A percentile compares a stretch with the other conserved stretches of the same genome.
Evolutionary conservation across 768 basidiomycete genomes (phyloP).

Genomic region (Rhodotorula paludigena): DNA sequence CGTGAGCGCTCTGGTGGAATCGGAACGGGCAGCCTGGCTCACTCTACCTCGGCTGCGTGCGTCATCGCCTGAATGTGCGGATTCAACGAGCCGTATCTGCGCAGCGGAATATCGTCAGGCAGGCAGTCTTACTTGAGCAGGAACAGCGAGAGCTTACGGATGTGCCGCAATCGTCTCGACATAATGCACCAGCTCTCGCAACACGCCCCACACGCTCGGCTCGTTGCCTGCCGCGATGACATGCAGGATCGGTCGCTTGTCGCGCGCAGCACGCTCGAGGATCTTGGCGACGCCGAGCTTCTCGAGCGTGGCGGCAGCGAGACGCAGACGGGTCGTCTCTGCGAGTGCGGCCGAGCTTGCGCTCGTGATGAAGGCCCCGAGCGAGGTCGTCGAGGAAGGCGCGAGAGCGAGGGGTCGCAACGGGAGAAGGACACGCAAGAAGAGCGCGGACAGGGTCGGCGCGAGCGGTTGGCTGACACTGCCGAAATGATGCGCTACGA

Average conservation of each 20-base stretch:
- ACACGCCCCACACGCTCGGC: neutral
- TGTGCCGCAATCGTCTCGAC: constrained; percentile 7
- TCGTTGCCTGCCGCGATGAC: neutral
- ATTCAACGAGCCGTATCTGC: constrained; percentile 5
- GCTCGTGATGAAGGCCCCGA: neutral
- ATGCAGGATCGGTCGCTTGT: constrained; percentile 9
- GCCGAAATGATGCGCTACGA: neutral
- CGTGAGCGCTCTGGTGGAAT: neutral
- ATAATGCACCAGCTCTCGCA: constrained; percentile 7
- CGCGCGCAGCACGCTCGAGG: constrained; percentile 1
- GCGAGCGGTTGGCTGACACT: neutral
- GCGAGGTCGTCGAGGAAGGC: neutral
- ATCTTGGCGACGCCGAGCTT: constrained; percentile 2
- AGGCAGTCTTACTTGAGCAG: too few relatives aligned
- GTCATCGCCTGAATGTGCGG: constrained; percentile 6
- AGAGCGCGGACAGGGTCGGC: neutral
- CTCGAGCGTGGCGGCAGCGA: constrained; percentile 4
- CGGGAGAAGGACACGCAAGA: constrained; percentile 1
- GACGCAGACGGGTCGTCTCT: neutral
- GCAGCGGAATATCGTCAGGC: neutral
- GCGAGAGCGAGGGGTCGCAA: neutral
- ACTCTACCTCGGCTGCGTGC: neutral
- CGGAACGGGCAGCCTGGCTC: neutral
- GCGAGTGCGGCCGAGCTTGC: neutral
- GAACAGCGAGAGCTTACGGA: neutral